Percentiles rank a stretch among this genome's conserved stretches.
Conservation (phyloP, 139 green algal species). For the Monoraphidium neglectum region DNA sequence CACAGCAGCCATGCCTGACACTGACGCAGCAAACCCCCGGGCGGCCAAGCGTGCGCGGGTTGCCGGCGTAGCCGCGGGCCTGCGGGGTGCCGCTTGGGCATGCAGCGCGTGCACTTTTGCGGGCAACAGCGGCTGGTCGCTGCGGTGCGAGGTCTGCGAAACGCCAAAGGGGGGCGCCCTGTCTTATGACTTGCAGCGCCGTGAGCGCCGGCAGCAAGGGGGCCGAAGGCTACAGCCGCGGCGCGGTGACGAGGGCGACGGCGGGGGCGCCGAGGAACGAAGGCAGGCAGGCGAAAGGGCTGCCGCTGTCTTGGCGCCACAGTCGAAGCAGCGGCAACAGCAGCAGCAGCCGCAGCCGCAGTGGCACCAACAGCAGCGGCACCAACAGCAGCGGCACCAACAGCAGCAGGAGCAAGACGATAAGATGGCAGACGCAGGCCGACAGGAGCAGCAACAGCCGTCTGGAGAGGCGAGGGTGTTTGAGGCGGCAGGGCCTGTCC, state of each 20-base stretch:
- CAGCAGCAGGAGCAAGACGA: slow-evolving; percentile 4
- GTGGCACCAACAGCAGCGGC: not conserved
- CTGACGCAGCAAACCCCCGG: not conserved
- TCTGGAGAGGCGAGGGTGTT: not conserved
- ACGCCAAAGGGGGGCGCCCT: not conserved
- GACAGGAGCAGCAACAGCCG: not conserved
- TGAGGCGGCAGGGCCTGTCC: not conserved
- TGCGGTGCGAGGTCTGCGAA: too few species aligned
- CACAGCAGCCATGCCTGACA: not conserved
- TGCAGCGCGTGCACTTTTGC: too few species aligned
- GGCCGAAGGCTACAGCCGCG: not conserved
- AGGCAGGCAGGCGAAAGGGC: too few species aligned
- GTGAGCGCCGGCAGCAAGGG: not conserved
- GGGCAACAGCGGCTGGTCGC: too few species aligned
- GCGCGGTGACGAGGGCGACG: too few species aligned
- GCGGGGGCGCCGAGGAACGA: too few species aligned
- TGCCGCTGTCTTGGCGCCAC: too few species aligned
- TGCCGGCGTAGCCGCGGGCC: not conserved
- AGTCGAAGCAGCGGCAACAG: too few species aligned
- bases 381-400: not conserved
- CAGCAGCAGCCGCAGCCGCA: slow-evolving; percentile 12
- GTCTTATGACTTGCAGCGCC: not conserved
- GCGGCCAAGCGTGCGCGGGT: not conserved
- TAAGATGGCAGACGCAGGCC: not conserved
- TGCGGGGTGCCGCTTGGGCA: not conserved